Evolutionary conservation across 345 rosid species (phyloP).

Genomic region (Lepidium sativum): DNA sequence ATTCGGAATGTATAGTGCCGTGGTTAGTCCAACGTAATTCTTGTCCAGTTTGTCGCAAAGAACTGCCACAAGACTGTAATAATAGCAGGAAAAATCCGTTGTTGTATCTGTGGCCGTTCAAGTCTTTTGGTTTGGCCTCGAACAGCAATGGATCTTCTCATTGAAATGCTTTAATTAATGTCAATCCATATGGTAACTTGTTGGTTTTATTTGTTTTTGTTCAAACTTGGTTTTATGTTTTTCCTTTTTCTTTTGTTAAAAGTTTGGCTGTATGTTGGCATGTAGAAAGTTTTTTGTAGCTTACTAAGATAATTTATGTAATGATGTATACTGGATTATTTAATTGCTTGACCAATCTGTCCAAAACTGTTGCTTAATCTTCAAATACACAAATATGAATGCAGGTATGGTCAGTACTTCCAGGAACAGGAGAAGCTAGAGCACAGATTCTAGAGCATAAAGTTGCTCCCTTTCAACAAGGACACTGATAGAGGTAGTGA

Average conservation of each 20-base stretch:
- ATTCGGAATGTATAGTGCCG: slow-evolving; percentile 14
- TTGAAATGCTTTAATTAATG: slow-evolving; percentile 3
- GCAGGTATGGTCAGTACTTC: slow-evolving; percentile 48
- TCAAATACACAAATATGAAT: slow-evolving; percentile 7
- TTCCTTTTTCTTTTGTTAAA: too few species aligned
- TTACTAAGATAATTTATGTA: background rate
- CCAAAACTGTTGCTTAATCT: background rate
- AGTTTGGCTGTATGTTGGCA: background rate
- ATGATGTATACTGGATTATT: background rate
- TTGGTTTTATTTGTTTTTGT: background rate
- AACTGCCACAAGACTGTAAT: background rate
- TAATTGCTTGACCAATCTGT: too few species aligned
- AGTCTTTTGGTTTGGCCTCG: slow-evolving; percentile 10
- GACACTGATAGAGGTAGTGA: background rate
- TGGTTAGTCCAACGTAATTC: slow-evolving; percentile 23
- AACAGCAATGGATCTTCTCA: background rate
- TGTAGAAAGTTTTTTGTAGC: background rate
- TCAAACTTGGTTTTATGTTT: too few species aligned
- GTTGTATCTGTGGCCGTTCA: slow-evolving; percentile 20
- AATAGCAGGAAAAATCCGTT: slow-evolving; percentile 1
- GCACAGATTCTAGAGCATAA: slow-evolving; percentile 39
- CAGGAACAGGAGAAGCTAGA: slow-evolving; percentile 53
- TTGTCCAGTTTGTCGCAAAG: slow-evolving; percentile 26
- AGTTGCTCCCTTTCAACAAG: background rate
- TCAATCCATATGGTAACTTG: background rate